phyloP scores from a whole-genome alignment of 2,329 filamentous ascomycete species.

The Aspergillus piperis region DNA sequence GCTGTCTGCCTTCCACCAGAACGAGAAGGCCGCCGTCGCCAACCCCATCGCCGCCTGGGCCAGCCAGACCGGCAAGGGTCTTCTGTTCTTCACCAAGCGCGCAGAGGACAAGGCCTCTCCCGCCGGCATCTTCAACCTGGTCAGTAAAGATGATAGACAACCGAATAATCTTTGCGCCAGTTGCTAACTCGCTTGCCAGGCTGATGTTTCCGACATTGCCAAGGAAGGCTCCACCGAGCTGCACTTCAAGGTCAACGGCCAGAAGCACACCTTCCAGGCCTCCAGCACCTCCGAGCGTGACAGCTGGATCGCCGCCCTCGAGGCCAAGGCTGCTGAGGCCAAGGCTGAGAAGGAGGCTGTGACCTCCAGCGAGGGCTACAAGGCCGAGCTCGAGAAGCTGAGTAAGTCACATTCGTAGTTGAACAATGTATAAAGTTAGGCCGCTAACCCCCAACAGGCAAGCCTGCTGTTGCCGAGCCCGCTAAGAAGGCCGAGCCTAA shows the following conservation, averaged over 20 bases:
- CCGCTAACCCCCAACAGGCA: slow-evolving; percentile 35
- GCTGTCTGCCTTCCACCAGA: slow-evolving; percentile 75
- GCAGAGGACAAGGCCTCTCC: slow-evolving; percentile 78
- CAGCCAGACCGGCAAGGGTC: slow-evolving; percentile 89
- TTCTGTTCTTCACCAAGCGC: slow-evolving; percentile 88
- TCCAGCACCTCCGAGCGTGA: slow-evolving; percentile 73
- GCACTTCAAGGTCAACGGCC: slow-evolving; percentile 77
- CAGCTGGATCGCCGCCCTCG: slow-evolving; percentile 85
- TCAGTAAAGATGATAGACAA: slow-evolving; percentile 51
- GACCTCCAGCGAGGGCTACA: slow-evolving; percentile 81
- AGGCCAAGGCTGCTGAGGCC: slow-evolving; percentile 79
- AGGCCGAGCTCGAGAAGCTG: slow-evolving; percentile 74
- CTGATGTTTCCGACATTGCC: slow-evolving; percentile 70
- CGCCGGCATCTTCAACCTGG: slow-evolving; percentile 79
- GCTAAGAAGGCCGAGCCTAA: slow-evolving; percentile 29
- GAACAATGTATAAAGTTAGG: background rate
- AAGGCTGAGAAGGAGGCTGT: slow-evolving; percentile 76
- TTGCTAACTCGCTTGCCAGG: slow-evolving; percentile 43
- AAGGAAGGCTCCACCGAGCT: slow-evolving; percentile 80
- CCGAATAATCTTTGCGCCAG: background rate
- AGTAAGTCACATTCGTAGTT: slow-evolving; percentile 48
- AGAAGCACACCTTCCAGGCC: slow-evolving; percentile 95
- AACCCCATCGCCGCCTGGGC: slow-evolving; percentile 87
- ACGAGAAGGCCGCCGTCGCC: slow-evolving; percentile 79
- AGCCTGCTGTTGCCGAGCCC: slow-evolving; percentile 29